Evolutionary conservation across 2,329 filamentous ascomycete genomes (phyloP).

Genomic region (Phialocephala sp.): DNA sequence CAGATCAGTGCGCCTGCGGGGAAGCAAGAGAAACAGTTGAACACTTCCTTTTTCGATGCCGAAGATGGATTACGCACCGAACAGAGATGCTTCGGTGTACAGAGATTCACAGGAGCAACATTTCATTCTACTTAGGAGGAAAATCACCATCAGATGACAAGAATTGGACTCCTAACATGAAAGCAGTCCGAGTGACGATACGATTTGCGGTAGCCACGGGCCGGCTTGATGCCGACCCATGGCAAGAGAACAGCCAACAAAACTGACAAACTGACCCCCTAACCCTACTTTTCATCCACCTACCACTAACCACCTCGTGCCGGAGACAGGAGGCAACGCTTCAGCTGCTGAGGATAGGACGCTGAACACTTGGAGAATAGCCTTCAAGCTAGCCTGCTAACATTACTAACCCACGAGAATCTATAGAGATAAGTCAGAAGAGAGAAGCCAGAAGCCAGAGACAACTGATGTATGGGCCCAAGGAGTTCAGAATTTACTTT

Average conservation of each 20-base stretch:
- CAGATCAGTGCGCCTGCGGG: slow-evolving; percentile 32
- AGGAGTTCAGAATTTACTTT: too few species aligned
- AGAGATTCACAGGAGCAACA: slow-evolving; percentile 35
- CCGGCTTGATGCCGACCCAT: slow-evolving; percentile 12
- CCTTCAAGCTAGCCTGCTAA: too few species aligned
- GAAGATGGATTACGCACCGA: slow-evolving; percentile 10
- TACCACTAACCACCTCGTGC: not conserved
- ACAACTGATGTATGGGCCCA: too few species aligned
- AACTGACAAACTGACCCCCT: not conserved
- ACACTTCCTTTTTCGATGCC: slow-evolving; percentile 40
- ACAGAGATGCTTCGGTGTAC: slow-evolving; percentile 36
- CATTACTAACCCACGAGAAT: too few species aligned
- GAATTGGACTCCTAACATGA: slow-evolving; percentile 38
- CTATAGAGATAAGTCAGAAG: too few species aligned
- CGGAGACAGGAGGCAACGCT: too few species aligned
- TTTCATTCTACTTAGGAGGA: slow-evolving; percentile 41
- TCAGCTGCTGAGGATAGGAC: too few species aligned
- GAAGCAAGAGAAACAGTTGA: slow-evolving; percentile 35
- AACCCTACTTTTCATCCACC: not conserved
- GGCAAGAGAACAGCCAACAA: slow-evolving; percentile 1
- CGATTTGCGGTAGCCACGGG: slow-evolving; percentile 18
- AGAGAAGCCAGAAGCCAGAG: too few species aligned
- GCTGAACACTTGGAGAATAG: too few species aligned
- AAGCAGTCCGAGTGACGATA: slow-evolving; percentile 38
- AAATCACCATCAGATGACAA: slow-evolving; percentile 32